Base-by-base conservation (phyloP, 2,329 filamentous ascomycete genomes). In the Fonsecaea multimorphosa region DNA sequence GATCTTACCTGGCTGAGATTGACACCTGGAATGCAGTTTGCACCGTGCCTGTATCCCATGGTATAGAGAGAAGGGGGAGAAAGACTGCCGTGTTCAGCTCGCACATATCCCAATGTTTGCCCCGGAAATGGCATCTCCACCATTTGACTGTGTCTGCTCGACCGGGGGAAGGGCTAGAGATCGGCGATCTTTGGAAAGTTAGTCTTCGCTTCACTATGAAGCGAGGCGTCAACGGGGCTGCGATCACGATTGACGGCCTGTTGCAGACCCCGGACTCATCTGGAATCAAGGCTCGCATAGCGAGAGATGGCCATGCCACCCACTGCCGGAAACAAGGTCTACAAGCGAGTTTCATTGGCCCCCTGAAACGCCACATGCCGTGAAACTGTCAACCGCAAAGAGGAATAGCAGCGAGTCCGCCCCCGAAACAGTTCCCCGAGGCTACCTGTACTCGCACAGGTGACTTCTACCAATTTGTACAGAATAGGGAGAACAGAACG, bases 241-340 rank as follows among this genome's bases (percentile, higher is more conserved):
- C 38, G 38, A 40, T 40, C 38, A 40, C 38, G 38, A 40, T 40
- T 40, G 38, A 40, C 38, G 38, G 38, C 38, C n/a, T 40, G 14
- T 40, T 40, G 38, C 38, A 40, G 14, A 40, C 38, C 38, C 38
- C 38, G 38, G 38, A 40, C 38, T 40, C n/a, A 16, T 40, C 38
- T 40, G 38, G 38, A 40, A 40, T 40, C 16, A 40, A n/a, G 38
- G 38, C 14, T 6, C 19, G 38, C 38, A 19, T 16, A 40, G 38
- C 38, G 5, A 40, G 38, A n/a, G 38, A 40, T n/a, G 14, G 38
- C 38, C n/a, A 4, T 40, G 38, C 38, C 38, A 40, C 38, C 38
- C n/a, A 40, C 38, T 40, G 11, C 38, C 38, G 16, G 16, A 40
- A n/a, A 6, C 3, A 6, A 40, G 8, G 38, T n/a, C 38, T 4